phyloP scores from a whole-genome alignment of 2,329 filamentous ascomycete species.

The Cyanodermella asteris region DNA sequence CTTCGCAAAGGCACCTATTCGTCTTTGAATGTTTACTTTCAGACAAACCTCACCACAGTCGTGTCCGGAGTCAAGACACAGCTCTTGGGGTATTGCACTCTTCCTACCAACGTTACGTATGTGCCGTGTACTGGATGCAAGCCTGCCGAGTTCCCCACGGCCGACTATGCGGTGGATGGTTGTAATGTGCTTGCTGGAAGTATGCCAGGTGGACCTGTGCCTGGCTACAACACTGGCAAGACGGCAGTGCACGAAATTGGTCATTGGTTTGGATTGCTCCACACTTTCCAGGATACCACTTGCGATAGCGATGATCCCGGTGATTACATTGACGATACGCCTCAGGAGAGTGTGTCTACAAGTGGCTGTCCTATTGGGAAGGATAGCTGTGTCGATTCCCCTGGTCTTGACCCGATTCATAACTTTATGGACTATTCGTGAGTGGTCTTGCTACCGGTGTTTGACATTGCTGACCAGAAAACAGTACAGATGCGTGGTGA shows the following conservation, averaged over 20 bases:
- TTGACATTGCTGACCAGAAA: too few relatives aligned
- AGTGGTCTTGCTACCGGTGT: too few relatives aligned
- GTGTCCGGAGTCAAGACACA: slow-evolving; percentile 12
- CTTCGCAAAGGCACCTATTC: slow-evolving; percentile 31
- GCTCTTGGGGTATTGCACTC: slow-evolving; percentile 32
- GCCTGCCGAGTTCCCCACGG: slow-evolving; percentile 8
- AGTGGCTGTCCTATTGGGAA: slow-evolving; percentile 31
- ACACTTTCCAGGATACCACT: slow-evolving; percentile 20
- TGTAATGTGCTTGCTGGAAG: slow-evolving; percentile 35
- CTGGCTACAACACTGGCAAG: slow-evolving; percentile 26
- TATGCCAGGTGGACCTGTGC: slow-evolving; percentile 29
- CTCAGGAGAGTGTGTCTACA: slow-evolving; percentile 32
- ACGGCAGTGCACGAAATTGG: slow-evolving; percentile 25
- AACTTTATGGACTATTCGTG: slow-evolving; percentile 41
- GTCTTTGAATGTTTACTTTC: slow-evolving; percentile 37
- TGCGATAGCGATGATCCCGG: slow-evolving; percentile 15
- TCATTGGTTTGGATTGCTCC: slow-evolving; percentile 24
- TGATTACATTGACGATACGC: slow-evolving; percentile 23
- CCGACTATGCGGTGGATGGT: slow-evolving; percentile 28
- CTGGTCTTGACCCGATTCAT: slow-evolving; percentile 29
- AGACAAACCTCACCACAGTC: slow-evolving; percentile 25
- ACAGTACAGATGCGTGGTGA: too few relatives aligned
- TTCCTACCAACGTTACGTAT: slow-evolving; percentile 14
- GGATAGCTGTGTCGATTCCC: slow-evolving; percentile 23
- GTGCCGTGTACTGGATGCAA: slow-evolving; percentile 14